Percentiles rank a stretch among this genome's conserved stretches.
Conservation (phyloP, 495 filamentous ascomycete species). For the Patellaria atrata region DNA sequence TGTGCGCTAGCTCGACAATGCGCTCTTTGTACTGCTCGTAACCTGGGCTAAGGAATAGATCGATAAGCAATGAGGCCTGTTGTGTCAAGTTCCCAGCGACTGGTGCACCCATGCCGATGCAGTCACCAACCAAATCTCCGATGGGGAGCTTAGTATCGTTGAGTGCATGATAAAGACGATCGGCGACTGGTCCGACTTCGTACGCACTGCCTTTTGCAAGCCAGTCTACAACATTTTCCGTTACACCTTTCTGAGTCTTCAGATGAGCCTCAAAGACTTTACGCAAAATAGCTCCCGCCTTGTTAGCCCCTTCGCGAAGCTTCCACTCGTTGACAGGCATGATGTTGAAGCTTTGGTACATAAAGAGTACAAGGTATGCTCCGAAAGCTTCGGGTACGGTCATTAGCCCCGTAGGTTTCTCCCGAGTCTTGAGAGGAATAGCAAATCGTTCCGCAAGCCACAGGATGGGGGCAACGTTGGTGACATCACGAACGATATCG, state of each 20-base stretch:
- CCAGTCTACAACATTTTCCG: slow-evolving; percentile 17
- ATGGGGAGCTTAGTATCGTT: slow-evolving; percentile 10
- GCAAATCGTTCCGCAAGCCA: slow-evolving; percentile 23
- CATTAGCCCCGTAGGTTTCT: slow-evolving; percentile 14
- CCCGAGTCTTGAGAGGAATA: slow-evolving; percentile 19
- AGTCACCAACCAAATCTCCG: slow-evolving; percentile 19
- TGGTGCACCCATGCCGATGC: slow-evolving; percentile 20
- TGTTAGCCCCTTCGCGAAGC: slow-evolving; percentile 19
- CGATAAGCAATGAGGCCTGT: slow-evolving; percentile 21
- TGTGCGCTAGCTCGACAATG: slow-evolving; percentile 21
- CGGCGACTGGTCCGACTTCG: slow-evolving; percentile 26
- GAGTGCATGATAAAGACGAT: slow-evolving; percentile 24
- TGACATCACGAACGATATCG: slow-evolving; percentile 31
- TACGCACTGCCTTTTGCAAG: slow-evolving; percentile 24
- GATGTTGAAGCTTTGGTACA: slow-evolving; percentile 24
- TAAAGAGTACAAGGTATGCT: slow-evolving; percentile 16
- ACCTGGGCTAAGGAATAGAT: slow-evolving; percentile 18
- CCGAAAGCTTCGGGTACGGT: slow-evolving; percentile 16
- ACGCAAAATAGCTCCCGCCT: slow-evolving; percentile 17
- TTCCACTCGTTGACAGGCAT: slow-evolving; percentile 22
- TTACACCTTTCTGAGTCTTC: slow-evolving; percentile 23
- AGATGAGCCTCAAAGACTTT: slow-evolving; percentile 28
- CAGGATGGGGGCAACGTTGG: slow-evolving; percentile 21
- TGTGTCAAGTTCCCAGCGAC: slow-evolving; percentile 21
- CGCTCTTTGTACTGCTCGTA: slow-evolving; percentile 22